Evolutionary conservation across 2,329 filamentous ascomycete species (phyloP).

Genomic region (Neurospora crassa): DNA sequence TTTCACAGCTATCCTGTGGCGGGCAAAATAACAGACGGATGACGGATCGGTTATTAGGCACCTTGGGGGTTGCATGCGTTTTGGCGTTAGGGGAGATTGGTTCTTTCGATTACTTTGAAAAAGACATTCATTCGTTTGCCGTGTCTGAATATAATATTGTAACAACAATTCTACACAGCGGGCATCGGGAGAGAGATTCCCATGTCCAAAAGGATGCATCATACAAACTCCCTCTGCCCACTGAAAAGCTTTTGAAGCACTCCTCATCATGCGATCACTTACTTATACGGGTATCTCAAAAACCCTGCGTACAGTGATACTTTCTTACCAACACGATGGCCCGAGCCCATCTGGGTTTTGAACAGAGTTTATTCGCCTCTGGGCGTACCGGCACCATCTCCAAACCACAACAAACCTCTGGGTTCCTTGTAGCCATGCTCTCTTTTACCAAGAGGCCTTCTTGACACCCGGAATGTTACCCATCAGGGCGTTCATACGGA

Average conservation of each 20-base stretch:
- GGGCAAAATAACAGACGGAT: background rate
- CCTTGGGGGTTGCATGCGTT: slow-evolving; percentile 6
- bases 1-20: background rate
- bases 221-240: background rate
- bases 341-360: background rate
- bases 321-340: background rate
- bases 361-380: background rate
- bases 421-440: background rate
- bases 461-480: slow-evolving; percentile 85
- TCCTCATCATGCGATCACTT: background rate
- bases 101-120: background rate
- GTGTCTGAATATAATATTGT: slow-evolving; percentile 11
- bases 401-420: background rate
- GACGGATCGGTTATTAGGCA: slow-evolving; percentile 1
- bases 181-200: background rate
- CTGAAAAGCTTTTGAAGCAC: background rate
- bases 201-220: background rate
- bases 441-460: slow-evolving; percentile 88
- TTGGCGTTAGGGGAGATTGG: slow-evolving; percentile 9
- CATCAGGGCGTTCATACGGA: slow-evolving; percentile 77
- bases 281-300: background rate
- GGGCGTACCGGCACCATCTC: background rate
- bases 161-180: slow-evolving; percentile 15
- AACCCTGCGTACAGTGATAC: background rate
- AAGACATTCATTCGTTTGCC: background rate